Evolutionary conservation across 257 asterid species (phyloP).

Genomic region (Voacanga thouarsii): DNA sequence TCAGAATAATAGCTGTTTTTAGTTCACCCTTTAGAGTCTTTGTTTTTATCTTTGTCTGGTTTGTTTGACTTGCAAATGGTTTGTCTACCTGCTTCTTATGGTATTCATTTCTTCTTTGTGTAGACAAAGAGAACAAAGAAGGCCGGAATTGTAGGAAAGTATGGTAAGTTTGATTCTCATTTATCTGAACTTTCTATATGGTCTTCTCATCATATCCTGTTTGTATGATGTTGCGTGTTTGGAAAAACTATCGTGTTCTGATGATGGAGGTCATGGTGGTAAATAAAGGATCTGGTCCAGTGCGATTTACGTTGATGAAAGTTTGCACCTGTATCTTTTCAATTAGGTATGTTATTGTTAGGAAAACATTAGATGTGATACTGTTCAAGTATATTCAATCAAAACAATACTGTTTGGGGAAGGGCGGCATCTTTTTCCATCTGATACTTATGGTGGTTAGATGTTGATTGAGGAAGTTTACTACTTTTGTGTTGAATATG

Average conservation of each 20-base stretch:
- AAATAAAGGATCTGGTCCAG: background rate
- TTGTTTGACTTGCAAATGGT: background rate
- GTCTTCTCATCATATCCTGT: background rate
- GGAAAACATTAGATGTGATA: background rate
- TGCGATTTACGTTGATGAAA: background rate
- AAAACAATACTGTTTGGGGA: background rate
- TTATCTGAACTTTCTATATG: background rate
- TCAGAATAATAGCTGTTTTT: background rate
- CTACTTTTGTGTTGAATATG: background rate
- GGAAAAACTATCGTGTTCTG: background rate
- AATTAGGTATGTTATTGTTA: background rate
- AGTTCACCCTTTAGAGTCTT: background rate
- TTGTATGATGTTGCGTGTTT: background rate
- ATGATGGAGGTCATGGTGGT: background rate
- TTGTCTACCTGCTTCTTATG: background rate
- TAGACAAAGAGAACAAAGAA: conserved; percentile 93
- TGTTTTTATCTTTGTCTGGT: background rate
- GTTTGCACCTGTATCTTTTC: background rate
- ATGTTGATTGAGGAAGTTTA: background rate
- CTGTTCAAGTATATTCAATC: background rate
- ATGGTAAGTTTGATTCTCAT: conserved; percentile 41
- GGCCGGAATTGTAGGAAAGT: conserved; percentile 86
- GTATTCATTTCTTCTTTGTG: conserved; percentile 3
- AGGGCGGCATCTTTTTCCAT: background rate
- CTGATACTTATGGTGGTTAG: background rate